Base-by-base conservation (phyloP, 306 rosid genomes). In the Pterocarpus macrocarpus region DNA sequence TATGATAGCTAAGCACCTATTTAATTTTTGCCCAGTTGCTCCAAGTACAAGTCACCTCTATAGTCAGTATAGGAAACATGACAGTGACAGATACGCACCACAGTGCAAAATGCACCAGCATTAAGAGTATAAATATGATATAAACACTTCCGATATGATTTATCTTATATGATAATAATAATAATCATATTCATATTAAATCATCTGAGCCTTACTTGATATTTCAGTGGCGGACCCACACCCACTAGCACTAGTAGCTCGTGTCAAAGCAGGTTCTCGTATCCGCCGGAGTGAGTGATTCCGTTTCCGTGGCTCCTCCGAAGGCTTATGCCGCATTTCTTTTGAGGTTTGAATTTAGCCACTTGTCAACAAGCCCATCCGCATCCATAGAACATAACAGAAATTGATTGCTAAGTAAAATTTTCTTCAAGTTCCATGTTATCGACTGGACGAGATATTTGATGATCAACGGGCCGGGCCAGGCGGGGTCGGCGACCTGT, bases 1-100 rank as follows among this genome's bases (percentile, higher is more conserved):
- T 71, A 69, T 61, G 65, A 61, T 76, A 74, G 68, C 30, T 7
- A 59, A 72, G 6, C 38, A 76, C 35, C 66, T 67, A 38, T 73
- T 76, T 69, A 43, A 38, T 22, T 62, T 71, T 36, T 45, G 50
- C 43, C 8, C 38, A 8, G 38, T 64, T 64, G 70, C 57, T 58
- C 44, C 61, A 52, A 49, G 49, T 61, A 17, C 32, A 77, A 41
- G 78, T 50, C 63, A 57, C 63, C 63, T 57, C 33, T 22, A 22
- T 22, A n/a, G 13, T 28, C 8, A 13, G 2, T 45, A 45, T 47
- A 22, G 56, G 38, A 43, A 43, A 69, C 58, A 45, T 22, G 28
- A 22, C 28, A 22, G 28, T 22, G 15, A 15, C 62, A 70, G 52
- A 69, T 69, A 70, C 75, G 12, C 2, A 4, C 22, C n/a, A 34